Conservation (phyloP, 2,329 filamentous ascomycete genomes). For the Fusarium concolor region DNA sequence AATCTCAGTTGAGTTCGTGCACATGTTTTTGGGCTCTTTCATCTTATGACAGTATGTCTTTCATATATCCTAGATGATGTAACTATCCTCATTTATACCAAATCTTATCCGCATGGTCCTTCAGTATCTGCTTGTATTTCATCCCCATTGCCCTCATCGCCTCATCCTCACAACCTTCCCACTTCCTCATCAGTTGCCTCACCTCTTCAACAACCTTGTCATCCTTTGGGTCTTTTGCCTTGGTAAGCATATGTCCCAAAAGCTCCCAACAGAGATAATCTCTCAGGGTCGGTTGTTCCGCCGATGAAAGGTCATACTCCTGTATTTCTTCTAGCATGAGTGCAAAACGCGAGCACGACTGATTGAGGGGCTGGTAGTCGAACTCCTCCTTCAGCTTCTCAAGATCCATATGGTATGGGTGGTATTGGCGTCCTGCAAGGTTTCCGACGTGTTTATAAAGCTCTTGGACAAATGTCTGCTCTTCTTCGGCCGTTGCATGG, state of each 20-base stretch:
- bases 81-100: conserved; percentile 2
- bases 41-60: neutral
- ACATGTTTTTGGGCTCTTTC: neutral
- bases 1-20: neutral
- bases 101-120: neutral
- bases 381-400: conserved; percentile 25
- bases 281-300: conserved; percentile 2
- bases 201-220: neutral
- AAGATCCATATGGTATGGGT: conserved; percentile 44
- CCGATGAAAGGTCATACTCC: neutral
- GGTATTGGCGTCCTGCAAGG: conserved; percentile 20
- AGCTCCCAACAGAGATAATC: conserved; percentile 42
- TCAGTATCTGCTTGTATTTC: neutral
- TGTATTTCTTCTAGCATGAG: conserved; percentile 21
- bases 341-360: conserved; percentile 7
- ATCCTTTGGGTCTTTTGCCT: neutral
- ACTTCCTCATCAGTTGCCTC: conserved; percentile 17
- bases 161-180: conserved; percentile 19
- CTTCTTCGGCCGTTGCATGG: neutral
- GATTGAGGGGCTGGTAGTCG: neutral
- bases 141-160: conserved; percentile 16
- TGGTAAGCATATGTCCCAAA: conserved; percentile 7
- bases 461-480: conserved; percentile 8
- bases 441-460: conserved; percentile 25
- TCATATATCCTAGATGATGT: neutral